Conservation (phyloP, 768 basidiomycete species). For the Russula virescens region DNA sequence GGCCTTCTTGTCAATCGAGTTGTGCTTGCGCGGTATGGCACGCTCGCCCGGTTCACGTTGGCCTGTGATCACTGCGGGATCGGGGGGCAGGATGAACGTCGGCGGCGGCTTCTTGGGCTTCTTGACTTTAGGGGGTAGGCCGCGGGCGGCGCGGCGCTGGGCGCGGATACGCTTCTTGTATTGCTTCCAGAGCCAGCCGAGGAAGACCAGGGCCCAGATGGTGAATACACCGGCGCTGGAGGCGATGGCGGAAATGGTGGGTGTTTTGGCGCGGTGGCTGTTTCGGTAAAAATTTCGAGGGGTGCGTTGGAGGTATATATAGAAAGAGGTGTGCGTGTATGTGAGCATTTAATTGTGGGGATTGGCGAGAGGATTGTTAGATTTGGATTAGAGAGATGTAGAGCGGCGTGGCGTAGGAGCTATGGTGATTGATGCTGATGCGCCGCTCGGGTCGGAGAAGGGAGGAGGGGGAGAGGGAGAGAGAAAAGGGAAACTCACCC, state of each 20-base stretch:
- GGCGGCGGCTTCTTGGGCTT: conserved; percentile 12
- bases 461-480: no score
- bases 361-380: no score
- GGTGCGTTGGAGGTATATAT: no score
- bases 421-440: background rate
- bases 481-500: no score
- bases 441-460: background rate
- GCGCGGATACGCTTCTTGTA: conserved; percentile 17
- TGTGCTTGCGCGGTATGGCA: conserved; percentile 12
- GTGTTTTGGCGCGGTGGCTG: conserved; percentile 22
- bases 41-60: conserved; percentile 18
- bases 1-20: background rate
- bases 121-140: conserved; percentile 16
- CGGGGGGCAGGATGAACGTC: conserved; percentile 24
- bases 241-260: conserved; percentile 20
- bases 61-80: conserved; percentile 22
- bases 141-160: conserved; percentile 14
- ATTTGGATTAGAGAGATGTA: no score
- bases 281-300: background rate
- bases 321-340: no score
- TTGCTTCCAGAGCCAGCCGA: conserved; percentile 16
- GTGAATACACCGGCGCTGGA: conserved; percentile 3
- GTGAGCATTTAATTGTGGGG: no score
- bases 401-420: no score
- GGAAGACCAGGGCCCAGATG: conserved; percentile 19